Evolutionary conservation across 106 monocot species (phyloP), one percentile per base, ranked within the genome.

Genomic region (Cymbidium sinense): DNA sequence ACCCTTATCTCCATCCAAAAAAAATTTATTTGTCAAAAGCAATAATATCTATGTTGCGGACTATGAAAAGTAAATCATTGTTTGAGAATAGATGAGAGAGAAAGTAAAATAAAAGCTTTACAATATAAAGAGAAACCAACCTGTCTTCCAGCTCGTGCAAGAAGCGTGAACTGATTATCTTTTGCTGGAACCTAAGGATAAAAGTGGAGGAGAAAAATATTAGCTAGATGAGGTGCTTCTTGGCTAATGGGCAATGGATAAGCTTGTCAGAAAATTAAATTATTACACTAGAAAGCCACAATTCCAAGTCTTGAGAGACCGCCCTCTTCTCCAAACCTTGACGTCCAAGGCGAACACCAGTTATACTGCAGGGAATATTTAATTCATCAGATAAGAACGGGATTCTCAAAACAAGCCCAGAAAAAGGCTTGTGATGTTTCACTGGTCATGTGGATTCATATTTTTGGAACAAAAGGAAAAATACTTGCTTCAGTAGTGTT

Each of bases 91-190:
- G 47, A 39, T 5, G 9, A 9, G 5, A 9, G 8, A 70, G 65
- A 62, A 80, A 13, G 28, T 64, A n/a, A 25, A 69, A 28, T 41
- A 43, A 41, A 43, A 44, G 13, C 5, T 15, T 2, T 47, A 47
- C 17, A 7, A 17, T 7, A 44, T 33, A 43, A 21, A 8, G 37
- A 73, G 3, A 81, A 51, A 69, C 81, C 47, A 77, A 96, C 96
- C 96, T 96, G 93, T 86, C 96, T 89, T 18, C 96, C 96, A 64
- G 96, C 91, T 84, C 96, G 93, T 83, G 96, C 96, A 55, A 96
- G 91, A 70, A 96, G 93, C 43, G 89, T 96, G 81, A 91, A 93
- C 73, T 91, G 91, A 30, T 90, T 87, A 76, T 93, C 89, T 76
- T 89, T 91, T 5, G 88, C 96, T 39, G 96, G 96, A 36, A 75